Evolutionary conservation across 208 protist genomes (phyloP).

Genomic region (Acanthamoeba divionensis): DNA sequence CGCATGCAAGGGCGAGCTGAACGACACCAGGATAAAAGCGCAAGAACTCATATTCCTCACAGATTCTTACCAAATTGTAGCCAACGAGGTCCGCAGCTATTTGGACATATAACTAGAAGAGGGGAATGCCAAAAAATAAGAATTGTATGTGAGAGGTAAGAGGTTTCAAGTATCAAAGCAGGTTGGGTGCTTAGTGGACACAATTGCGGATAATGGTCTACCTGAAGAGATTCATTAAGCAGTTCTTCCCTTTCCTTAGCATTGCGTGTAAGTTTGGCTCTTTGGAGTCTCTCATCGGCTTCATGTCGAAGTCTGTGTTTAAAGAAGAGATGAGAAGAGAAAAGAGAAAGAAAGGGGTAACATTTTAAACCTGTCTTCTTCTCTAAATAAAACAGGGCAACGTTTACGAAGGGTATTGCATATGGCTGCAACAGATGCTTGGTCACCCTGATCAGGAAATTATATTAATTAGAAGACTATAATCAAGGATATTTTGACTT

Average conservation of each 20-base stretch:
- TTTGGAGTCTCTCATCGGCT: constrained; percentile 4
- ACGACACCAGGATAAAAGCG: neutral
- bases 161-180: neutral
- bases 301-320: neutral
- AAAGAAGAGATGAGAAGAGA: neutral
- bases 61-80: neutral
- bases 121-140: neutral
- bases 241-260: neutral
- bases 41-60: constrained; percentile 2
- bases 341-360: neutral
- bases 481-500: too few relatives aligned
- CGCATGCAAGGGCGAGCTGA: neutral
- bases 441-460: neutral
- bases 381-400: neutral
- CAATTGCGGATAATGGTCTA: neutral
- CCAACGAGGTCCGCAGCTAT: neutral
- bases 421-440: constrained; percentile 18
- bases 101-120: neutral
- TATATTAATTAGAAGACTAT: neutral
- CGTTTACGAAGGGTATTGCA: neutral
- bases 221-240: neutral
- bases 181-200: too few relatives aligned
- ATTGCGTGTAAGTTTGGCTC: neutral
- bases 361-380: neutral
- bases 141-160: neutral